Percentiles rank a stretch among this genome's conserved stretches.
Conservation (phyloP, 768 basidiomycete genomes). For the Strobilomyces echinocephalus region DNA sequence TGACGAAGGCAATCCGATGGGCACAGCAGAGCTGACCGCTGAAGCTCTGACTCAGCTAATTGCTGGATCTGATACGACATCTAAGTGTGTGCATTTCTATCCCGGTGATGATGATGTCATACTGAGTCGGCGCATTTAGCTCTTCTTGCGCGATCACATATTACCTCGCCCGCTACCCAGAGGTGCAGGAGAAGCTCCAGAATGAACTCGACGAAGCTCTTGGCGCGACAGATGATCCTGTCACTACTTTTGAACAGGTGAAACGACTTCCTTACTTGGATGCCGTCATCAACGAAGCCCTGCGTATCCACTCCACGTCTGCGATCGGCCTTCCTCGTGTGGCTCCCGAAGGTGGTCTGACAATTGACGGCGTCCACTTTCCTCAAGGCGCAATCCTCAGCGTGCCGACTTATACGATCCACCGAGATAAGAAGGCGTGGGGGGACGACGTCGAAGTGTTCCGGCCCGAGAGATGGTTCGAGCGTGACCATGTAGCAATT, state of each 20-base stretch:
- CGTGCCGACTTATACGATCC: slow-evolving; percentile 80
- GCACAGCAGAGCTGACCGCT: slow-evolving; percentile 77
- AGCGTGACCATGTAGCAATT: slow-evolving; percentile 53
- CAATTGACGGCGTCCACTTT: slow-evolving; percentile 49
- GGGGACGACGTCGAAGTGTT: slow-evolving; percentile 71
- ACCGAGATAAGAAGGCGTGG: slow-evolving; percentile 69
- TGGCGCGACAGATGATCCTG: slow-evolving; percentile 53
- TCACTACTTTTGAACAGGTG: slow-evolving; percentile 60
- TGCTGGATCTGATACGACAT: slow-evolving; percentile 89
- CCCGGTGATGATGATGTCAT: not conserved
- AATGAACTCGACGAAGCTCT: slow-evolving; percentile 64
- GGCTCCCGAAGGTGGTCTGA: slow-evolving; percentile 70
- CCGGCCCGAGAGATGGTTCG: slow-evolving; percentile 85
- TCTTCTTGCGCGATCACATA: slow-evolving; percentile 89
- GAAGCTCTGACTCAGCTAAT: slow-evolving; percentile 85
- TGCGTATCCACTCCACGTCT: slow-evolving; percentile 82
- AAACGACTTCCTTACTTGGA: slow-evolving; percentile 77
- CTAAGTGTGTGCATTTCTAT: slow-evolving; percentile 54
- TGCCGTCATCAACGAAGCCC: slow-evolving; percentile 81
- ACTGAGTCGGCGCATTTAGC: slow-evolving; percentile 35
- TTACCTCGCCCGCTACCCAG: slow-evolving; percentile 67
- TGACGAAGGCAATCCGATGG: slow-evolving; percentile 73
- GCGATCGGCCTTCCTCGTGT: slow-evolving; percentile 78
- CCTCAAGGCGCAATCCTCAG: slow-evolving; percentile 72
- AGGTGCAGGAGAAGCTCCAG: slow-evolving; percentile 66